phyloP scores from a whole-genome alignment of 176 grass and related monocot genomes.

The Rhynchospora pubera region DNA sequence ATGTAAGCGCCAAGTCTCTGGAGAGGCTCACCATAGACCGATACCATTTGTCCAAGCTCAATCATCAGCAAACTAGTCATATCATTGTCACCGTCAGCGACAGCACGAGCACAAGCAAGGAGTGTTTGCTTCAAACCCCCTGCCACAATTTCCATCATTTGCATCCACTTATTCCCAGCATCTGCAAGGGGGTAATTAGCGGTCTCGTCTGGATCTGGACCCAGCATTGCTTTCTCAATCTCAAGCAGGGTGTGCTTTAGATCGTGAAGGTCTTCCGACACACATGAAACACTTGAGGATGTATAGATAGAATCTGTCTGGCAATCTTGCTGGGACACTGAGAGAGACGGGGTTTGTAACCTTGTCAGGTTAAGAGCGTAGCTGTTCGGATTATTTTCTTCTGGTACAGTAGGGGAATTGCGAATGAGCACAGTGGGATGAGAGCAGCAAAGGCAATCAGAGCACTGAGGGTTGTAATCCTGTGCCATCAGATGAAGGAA shows the following conservation, averaged over 20 bases:
- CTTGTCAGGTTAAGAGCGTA: not conserved
- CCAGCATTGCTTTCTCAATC: slow-evolving; percentile 77
- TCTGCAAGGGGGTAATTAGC: slow-evolving; percentile 23
- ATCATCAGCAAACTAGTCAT: slow-evolving; percentile 40
- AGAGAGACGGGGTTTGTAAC: not conserved
- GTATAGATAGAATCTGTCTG: slow-evolving; percentile 27
- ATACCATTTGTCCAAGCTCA: slow-evolving; percentile 78
- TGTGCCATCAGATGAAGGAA: slow-evolving; percentile 10
- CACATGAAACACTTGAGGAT: slow-evolving; percentile 62
- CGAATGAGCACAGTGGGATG: not conserved
- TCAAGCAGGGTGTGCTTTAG: slow-evolving; percentile 67
- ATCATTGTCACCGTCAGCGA: slow-evolving; percentile 46
- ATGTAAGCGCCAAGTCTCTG: slow-evolving; percentile 86
- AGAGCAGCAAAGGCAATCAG: slow-evolving; percentile 22
- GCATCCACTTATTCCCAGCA: slow-evolving; percentile 38
- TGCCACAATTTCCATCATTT: slow-evolving; percentile 37
- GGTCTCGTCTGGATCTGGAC: slow-evolving; percentile 48
- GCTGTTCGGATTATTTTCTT: not conserved
- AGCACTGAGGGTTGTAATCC: slow-evolving; percentile 10
- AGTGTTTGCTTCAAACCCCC: slow-evolving; percentile 68
- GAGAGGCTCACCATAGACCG: slow-evolving; percentile 68
- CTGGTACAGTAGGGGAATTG: not conserved
- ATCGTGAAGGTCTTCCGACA: slow-evolving; percentile 64
- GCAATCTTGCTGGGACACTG: slow-evolving; percentile 19
- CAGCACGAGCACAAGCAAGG: slow-evolving; percentile 65